Evolutionary conservation across 352 stramenopile genomes (phyloP), one percentile per base, ranked within the genome.

Genomic region (Pythium myriotylum): DNA sequence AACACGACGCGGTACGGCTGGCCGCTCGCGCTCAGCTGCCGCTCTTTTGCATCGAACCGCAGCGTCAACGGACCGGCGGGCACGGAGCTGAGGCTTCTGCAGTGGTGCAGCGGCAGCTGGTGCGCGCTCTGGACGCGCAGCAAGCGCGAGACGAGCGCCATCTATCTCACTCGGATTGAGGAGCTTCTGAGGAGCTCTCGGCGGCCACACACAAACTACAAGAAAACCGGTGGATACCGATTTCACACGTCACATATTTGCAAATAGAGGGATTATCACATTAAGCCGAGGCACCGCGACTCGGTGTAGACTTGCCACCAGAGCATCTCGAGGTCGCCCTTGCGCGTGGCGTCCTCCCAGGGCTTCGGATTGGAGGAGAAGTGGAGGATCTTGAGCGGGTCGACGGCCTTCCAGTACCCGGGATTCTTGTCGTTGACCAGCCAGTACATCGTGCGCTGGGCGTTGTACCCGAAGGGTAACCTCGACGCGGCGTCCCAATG

Each of bases 401-500:
- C 20, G 35, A 89, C 65, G 5, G 74, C 67, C 13, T 85, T 52
- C 85, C 85, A 96, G 72, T 95, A 95, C 9, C 85, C 81, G 12
- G 78, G 72, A 37, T 84, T 77, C 29, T 77, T 80, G 12, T 74
- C 70, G 61, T 87, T 78, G 19, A 88, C 92, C 27, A 88, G 76
- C 76, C 89, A 89, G 62, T 94, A 79, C 68, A 96, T 77, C 20
- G 84, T 90, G 20, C 79, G 72, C 62, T 94, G 88, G 8, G 85
- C 86, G 65, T 97, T 97, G 71, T 89, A 96, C 20, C 73, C 70
- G 65, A 93, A 90, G 23, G 77, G 68, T 24, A 97, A 65, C 14
- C 87, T 72, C 7, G 76, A 79, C 0, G 70, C 55, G 22, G 74
- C 68, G 50, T 86, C 77, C 17, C 64, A 59, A 24, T 47, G 50